These are phyloP conservation scores for Rutstroemia sydowiana DNA, from an alignment of 2,329 filamentous ascomycete genomes.

Conservation along the genomic window DNA sequence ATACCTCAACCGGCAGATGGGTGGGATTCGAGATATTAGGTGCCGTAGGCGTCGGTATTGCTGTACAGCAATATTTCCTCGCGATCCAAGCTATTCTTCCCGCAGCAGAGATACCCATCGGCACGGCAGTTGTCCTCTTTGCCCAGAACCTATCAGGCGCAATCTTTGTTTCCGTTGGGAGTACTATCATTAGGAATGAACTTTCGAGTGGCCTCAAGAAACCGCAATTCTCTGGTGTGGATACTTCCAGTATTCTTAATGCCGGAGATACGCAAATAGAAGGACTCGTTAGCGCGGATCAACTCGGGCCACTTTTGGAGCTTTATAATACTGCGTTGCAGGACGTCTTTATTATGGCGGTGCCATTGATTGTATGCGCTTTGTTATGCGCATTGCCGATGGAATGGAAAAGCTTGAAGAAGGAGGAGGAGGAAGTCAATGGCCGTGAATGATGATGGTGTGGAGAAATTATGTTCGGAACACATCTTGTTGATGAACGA, in stretches of 20 bases:
- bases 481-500: too few species aligned
- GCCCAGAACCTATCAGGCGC: conserved; percentile 32
- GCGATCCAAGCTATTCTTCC: conserved; percentile 24
- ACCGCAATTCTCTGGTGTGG: background rate
- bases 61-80: conserved; percentile 26
- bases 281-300: background rate
- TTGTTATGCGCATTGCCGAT: background rate
- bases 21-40: conserved; percentile 25
- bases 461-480: too few species aligned
- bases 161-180: conserved; percentile 29
- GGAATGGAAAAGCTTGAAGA: background rate
- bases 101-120: conserved; percentile 25
- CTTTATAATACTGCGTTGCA: background rate
- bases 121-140: conserved; percentile 31
- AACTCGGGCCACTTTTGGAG: background rate
- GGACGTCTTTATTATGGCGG: background rate
- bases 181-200: too few species aligned
- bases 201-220: too few species aligned
- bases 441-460: too few species aligned
- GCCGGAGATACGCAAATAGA: background rate
- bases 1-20: conserved; percentile 32
- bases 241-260: background rate
- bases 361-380: background rate
- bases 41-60: conserved; percentile 27
- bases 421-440: background rate